Evolutionary conservation across 257 asterid species (phyloP), one percentile per base, ranked within the genome.

Genomic region (Nicotiana attenuata): DNA sequence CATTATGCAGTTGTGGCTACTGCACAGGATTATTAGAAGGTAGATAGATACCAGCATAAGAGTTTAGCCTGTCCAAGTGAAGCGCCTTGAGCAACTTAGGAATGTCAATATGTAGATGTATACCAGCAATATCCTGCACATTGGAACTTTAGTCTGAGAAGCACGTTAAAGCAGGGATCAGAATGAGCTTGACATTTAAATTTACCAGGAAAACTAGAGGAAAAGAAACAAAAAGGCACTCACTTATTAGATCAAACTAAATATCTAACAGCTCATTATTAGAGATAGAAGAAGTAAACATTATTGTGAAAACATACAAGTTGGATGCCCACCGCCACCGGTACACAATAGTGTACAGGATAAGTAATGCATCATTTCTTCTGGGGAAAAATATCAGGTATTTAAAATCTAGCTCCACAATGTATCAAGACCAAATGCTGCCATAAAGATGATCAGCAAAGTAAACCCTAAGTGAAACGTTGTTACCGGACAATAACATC

Each of bases 51-150:
- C 99, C 99, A 82, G 97, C 96, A 87, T 88, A 90, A 56, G 97
- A 91, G 86, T 92, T 96, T 85, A 94, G 89, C 88, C 83, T 87
- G 86, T 94, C 97, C 90, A 94, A 85, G 85, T 88, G 95, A 81
- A 94, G 87, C 71, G 91, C 84, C 86, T 85, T 92, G 35, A 96
- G 94, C 92, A 95, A 93, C 91, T 90, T 91, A 52, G 97, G 98
- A 85, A 94, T 83, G 85, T 96, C 97, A 79, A 96, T 90, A 85
- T 92, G 88, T 92, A 96, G 87, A 90, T 96, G 90, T 85, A 96
- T 92, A 77, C 99, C 99, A 78, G 99, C 91, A 86, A 96, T 90
- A 84, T 92, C 98, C 99, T 96, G 88, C 91, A 87, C 47, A 73
- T 41, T 64, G 22, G 59, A 20, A 65, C 50, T 33, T 61, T 63